Percentiles rank a stretch among this genome's conserved stretches.
phyloP scores from a whole-genome alignment of 1,284 basidiomycete genomes.

The Pseudozyma hubeiensis region DNA sequence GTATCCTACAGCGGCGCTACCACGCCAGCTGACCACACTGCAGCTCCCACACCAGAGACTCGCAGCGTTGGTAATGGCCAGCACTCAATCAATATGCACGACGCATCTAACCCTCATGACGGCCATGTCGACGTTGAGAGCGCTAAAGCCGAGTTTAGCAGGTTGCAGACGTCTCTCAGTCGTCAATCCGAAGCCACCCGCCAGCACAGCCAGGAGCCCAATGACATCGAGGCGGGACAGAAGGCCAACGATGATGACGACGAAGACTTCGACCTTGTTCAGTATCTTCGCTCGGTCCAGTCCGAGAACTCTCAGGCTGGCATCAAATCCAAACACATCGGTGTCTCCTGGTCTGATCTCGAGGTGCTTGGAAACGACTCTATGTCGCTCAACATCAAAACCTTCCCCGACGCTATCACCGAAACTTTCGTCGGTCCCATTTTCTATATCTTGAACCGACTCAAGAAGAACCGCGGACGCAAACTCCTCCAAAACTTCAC shows the following conservation, averaged over 20 bases:
- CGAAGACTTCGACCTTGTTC: constrained; percentile 77
- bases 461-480: constrained; percentile 19
- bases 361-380: constrained; percentile 50
- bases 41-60: background rate
- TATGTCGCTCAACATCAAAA: constrained; percentile 55
- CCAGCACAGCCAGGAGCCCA: constrained; percentile 9
- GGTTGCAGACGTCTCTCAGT: constrained; percentile 34
- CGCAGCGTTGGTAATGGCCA: constrained; percentile 4
- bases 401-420: constrained; percentile 68
- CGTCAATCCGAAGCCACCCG: constrained; percentile 21
- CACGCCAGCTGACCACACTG: constrained; percentile 15
- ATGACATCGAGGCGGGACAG: constrained; percentile 28
- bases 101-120: background rate
- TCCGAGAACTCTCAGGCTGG: constrained; percentile 73
- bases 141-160: constrained; percentile 30
- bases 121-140: constrained; percentile 25
- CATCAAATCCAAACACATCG: constrained; percentile 53
- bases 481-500: constrained; percentile 49
- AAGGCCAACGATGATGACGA: constrained; percentile 48
- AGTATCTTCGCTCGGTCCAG: constrained; percentile 77
- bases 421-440: constrained; percentile 61
- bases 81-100: constrained; percentile 22
- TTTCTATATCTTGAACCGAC: constrained; percentile 62
- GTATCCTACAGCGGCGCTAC: constrained; percentile 14
- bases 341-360: constrained; percentile 56